Evolutionary conservation across 108 stramenopile genomes (phyloP).

Genomic region (Nitzschia palea): DNA sequence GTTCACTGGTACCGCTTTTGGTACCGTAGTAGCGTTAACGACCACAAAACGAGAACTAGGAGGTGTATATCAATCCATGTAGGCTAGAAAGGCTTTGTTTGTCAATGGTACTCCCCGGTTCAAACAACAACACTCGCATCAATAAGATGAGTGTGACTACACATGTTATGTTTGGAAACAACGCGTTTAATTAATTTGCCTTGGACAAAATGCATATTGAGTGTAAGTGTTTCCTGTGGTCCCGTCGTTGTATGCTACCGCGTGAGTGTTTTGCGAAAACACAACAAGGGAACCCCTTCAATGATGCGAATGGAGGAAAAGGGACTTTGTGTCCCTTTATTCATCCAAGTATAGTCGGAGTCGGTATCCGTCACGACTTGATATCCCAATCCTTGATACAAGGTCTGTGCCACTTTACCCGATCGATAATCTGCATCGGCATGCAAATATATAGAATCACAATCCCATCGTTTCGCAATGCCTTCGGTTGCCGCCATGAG

Average conservation of each 20-base stretch:
- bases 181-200: too few relatives aligned
- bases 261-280: conserved; percentile 18
- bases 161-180: too few relatives aligned
- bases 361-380: conserved; percentile 30
- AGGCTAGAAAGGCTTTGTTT: too few relatives aligned
- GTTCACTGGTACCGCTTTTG: too few relatives aligned
- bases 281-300: conserved; percentile 55
- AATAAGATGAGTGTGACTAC: too few relatives aligned
- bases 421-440: conserved; percentile 59
- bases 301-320: conserved; percentile 40
- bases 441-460: conserved; percentile 55
- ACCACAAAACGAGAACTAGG: too few relatives aligned
- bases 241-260: background rate
- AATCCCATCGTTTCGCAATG: conserved; percentile 59
- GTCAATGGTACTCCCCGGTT: too few relatives aligned
- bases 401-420: conserved; percentile 45
- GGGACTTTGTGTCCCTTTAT: conserved; percentile 35
- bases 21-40: too few relatives aligned
- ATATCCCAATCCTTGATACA: conserved; percentile 64
- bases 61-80: too few relatives aligned
- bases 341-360: conserved; percentile 26
- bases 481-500: conserved; percentile 69
- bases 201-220: too few relatives aligned
- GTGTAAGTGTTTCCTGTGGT: too few relatives aligned
- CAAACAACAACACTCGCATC: too few relatives aligned